Base-by-base conservation (phyloP, 352 stramenopile genomes). In the Globisporangium heterothallicum region DNA sequence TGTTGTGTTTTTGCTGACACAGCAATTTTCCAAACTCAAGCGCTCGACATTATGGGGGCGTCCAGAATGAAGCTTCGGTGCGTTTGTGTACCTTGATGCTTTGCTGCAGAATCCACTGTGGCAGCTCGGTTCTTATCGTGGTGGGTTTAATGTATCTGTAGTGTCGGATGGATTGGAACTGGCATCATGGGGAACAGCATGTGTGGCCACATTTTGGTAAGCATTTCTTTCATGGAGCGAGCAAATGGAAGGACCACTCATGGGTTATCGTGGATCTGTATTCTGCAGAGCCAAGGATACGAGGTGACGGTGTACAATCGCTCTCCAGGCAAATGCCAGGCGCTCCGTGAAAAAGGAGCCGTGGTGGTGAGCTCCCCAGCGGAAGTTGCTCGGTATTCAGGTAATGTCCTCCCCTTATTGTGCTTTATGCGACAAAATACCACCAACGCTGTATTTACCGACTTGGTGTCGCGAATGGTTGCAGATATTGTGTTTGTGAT, bases 151-250 rank as follows among this genome's bases (percentile, higher is more conserved):
- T n/a, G n/a, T 52, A 19, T 41, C 25, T 38, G 26, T 16, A 86
- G 82, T 48, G 70, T 95, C 8, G 87, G 87, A 27, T 96, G 85
- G 83, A 83, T 96, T 22, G 87, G 85, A 54, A 84, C 68, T 1
- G 85, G 85, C 5, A 91, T 95, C 53, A 96, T 96, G 86, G 86
- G 86, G 42, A 81, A 72, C 18, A 93, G 78, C 63, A 96, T 96
- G 87, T 94, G 84, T 36, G 56, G 67, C 7, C 87, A 96, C 61
- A 72, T 96, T 44, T 64, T 96, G 49, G 82, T 94, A 70, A 30
- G 70, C 53, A 5, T 29, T 26, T 27, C 24, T 58, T 49, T 48
- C 19, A 24, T 27, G 6, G 9, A n/a, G n/a, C n/a, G n/a, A n/a
- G n/a, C n/a, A n/a, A 25, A 12, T 27, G 21, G 1, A 49, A 22